These are phyloP conservation scores for Diaporthe longicolla DNA, from an alignment of 2,329 filamentous ascomycete genomes.

Conservation along the genomic window DNA sequence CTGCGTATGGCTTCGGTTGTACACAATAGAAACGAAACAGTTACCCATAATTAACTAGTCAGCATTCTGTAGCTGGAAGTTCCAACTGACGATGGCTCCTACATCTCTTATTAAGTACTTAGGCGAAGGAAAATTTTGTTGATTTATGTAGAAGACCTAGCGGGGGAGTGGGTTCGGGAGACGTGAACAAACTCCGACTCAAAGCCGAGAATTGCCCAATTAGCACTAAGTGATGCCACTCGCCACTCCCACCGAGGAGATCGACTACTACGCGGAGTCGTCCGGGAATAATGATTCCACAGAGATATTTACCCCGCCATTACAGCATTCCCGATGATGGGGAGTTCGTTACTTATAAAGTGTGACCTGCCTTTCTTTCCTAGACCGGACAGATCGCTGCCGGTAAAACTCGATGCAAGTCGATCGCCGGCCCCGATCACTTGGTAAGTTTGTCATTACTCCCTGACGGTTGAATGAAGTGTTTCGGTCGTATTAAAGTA, in stretches of 20 bases:
- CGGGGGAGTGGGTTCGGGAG: neutral
- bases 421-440: neutral
- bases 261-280: neutral
- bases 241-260: neutral
- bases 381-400: neutral
- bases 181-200: neutral
- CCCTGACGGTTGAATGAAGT: neutral
- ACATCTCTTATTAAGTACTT: no score
- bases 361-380: neutral
- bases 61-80: no score
- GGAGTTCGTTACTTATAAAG: neutral
- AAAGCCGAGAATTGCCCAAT: neutral
- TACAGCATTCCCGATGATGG: neutral
- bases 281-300: constrained; percentile 1
- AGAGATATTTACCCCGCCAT: neutral
- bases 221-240: neutral
- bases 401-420: neutral
- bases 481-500: no score
- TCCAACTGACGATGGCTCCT: no score
- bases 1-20: no score
- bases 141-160: no score
- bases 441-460: neutral
- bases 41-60: no score
- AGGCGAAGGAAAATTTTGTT: no score
- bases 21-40: no score